phyloP scores from a whole-genome alignment of 129 eudicot genomes.

The Logfia minima region DNA sequence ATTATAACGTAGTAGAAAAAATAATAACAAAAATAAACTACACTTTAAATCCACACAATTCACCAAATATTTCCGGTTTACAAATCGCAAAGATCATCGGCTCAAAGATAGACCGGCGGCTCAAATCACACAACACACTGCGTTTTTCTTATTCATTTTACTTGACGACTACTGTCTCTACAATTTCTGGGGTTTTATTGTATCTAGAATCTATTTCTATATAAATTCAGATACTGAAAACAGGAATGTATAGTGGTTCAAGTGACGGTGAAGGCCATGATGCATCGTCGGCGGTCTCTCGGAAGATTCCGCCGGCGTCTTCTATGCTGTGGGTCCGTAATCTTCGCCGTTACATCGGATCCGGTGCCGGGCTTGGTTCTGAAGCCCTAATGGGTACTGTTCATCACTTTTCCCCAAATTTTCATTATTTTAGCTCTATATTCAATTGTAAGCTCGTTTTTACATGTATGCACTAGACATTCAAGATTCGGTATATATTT shows the following conservation, averaged over 20 bases:
- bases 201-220: not conserved
- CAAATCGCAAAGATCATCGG: conserved; percentile 11
- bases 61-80: conserved; percentile 3
- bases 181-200: conserved; percentile 25
- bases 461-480: not conserved
- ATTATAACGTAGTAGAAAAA: no score
- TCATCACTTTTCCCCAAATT: conserved; percentile 6
- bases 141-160: not conserved
- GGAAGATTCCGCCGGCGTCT: conserved; percentile 82
- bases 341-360: conserved; percentile 94
- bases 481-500: conserved; percentile 9
- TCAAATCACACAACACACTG: not conserved
- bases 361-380: conserved; percentile 97
- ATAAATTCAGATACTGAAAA: not conserved
- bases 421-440: not conserved
- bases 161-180: not conserved
- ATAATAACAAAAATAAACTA: no score
- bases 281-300: conserved; percentile 52
- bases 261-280: conserved; percentile 83
- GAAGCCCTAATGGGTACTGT: conserved; percentile 87
- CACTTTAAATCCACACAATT: not conserved
- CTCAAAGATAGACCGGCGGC: not conserved
- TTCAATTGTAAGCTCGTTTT: not conserved
- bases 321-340: conserved; percentile 97
- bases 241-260: conserved; percentile 73